Conservation (phyloP, 2,329 filamentous ascomycete genomes). For the Penicillium oxalicum region DNA sequence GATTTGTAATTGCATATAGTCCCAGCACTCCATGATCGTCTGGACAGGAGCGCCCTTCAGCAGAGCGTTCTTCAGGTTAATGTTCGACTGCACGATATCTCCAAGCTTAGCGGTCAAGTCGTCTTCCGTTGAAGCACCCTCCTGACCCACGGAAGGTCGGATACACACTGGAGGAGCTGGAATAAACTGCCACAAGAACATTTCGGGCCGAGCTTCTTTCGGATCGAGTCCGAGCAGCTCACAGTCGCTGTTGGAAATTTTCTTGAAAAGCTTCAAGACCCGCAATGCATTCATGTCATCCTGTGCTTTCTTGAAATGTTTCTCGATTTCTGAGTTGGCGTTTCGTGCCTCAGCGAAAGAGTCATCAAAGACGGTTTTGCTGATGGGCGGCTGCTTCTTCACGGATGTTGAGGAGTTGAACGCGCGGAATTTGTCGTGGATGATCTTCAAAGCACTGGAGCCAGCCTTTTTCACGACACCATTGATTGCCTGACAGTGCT, state of each 20-base stretch:
- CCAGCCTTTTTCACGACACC: conserved; percentile 88
- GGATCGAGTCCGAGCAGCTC: conserved; percentile 87
- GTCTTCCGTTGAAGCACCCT: conserved; percentile 89
- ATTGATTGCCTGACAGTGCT: conserved; percentile 74
- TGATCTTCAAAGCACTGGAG: conserved; percentile 75
- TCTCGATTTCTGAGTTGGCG: conserved; percentile 75
- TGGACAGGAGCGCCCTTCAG: conserved; percentile 76
- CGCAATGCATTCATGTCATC: conserved; percentile 89
- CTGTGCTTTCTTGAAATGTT: conserved; percentile 83
- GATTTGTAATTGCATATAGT: conserved; percentile 89
- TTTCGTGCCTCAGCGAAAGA: conserved; percentile 77
- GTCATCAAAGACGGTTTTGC: conserved; percentile 77
- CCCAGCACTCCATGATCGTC: conserved; percentile 97
- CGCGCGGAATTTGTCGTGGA: conserved; percentile 83
- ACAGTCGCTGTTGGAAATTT: conserved; percentile 77
- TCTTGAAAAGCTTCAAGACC: conserved; percentile 85
- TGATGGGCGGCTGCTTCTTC: conserved; percentile 74
- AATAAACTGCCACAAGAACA: conserved; percentile 96
- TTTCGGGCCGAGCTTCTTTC: conserved; percentile 80
- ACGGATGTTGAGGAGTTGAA: conserved; percentile 84
- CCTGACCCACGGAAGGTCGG: conserved; percentile 86
- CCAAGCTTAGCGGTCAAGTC: conserved; percentile 95
- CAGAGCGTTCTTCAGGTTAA: conserved; percentile 75
- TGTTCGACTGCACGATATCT: conserved; percentile 90
- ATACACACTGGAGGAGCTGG: conserved; percentile 93